Evolutionary conservation across 805 yeast genomes (phyloP), one percentile per base, ranked within the genome.

Genomic region (Spencermartinsiella europaea): DNA sequence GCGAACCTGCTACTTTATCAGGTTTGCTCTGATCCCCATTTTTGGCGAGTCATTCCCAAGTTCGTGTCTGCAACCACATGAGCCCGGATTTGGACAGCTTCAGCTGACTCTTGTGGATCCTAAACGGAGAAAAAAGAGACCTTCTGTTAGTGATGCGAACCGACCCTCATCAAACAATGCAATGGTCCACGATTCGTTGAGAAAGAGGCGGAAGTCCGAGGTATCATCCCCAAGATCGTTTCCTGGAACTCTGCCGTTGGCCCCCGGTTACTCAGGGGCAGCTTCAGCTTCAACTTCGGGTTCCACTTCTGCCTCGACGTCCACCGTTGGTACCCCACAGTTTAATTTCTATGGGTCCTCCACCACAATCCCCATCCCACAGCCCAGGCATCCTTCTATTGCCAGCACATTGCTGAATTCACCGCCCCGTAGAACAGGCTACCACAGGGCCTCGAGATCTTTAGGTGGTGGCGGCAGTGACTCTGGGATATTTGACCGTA

Each of bases 11-110:
- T 88, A 76, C 64, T 79, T 81, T 47, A 83, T 89, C 38, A 71
- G 96, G 47, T 84, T 71, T 61, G 78, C 85, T 17, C 67, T 89
- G 53, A 75, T 87, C 21, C 96, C 96, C 2, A 54, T 89, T 5
- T 89, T 89, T 66, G 96, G 96, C 2, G 64, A 68, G 1, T 74
- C 69, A 21, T 89, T 89, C 62, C 81, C 85, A 3, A 72, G 67
- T 34, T 67, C 71, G 47, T 83, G 89, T 57, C 66, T 81, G 39
- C 66, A 63, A 52, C 88, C 89, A 0, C 61, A 65, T 51, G 82
- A 80, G 50, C 67, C 67, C 7, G 86, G 85, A 0, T 83, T 78
- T 65, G 89, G 90, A 2, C 76, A 79, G 66, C 69, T 83, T 44
- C 62, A 72, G 58, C 55, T 68, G 46, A 54, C 54, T 15, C 37